A percentile compares a stretch with the other conserved stretches of the same genome.
Conservation (phyloP, 495 filamentous ascomycete species). For the Oidiodendron maius region DNA sequence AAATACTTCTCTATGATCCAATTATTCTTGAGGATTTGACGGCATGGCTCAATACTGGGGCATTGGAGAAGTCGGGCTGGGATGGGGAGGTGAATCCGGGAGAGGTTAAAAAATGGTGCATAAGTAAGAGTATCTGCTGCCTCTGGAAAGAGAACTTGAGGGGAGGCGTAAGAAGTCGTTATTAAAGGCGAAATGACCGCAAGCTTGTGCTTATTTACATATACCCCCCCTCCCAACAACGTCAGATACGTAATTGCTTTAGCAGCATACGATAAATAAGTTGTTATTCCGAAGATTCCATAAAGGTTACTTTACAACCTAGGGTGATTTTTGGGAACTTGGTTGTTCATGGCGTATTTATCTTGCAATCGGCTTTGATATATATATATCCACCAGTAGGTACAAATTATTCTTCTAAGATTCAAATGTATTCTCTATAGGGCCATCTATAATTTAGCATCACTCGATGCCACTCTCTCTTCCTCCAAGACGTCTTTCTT, state of each 20-base stretch:
- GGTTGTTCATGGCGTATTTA: too few relatives aligned
- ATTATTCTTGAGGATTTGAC: constrained; percentile 84
- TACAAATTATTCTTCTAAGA: neutral
- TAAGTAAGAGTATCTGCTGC: constrained; percentile 74
- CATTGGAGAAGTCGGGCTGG: constrained; percentile 52
- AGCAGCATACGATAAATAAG: too few relatives aligned
- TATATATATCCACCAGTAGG: neutral
- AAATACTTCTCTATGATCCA: constrained; percentile 91
- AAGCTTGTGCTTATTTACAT: too few relatives aligned
- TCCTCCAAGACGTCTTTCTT: constrained; percentile 44
- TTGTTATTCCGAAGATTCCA: too few relatives aligned
- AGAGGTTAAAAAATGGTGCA: constrained; percentile 78
- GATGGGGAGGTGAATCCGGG: constrained; percentile 55
- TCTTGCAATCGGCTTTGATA: too few relatives aligned
- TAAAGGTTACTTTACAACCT: too few relatives aligned
- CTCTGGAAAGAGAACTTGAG: constrained; percentile 40
- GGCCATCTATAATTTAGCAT: constrained; percentile 3
- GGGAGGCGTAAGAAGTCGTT: constrained; percentile 16
- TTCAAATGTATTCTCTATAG: neutral
- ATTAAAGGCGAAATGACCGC: constrained; percentile 11
- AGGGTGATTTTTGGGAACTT: too few relatives aligned
- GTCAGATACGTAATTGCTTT: too few relatives aligned
- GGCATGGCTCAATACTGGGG: constrained; percentile 73
- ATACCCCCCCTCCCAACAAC: too few relatives aligned
- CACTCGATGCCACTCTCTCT: constrained; percentile 22